phyloP scores from a whole-genome alignment of 805 yeast species.

The Clavispora fructus region DNA sequence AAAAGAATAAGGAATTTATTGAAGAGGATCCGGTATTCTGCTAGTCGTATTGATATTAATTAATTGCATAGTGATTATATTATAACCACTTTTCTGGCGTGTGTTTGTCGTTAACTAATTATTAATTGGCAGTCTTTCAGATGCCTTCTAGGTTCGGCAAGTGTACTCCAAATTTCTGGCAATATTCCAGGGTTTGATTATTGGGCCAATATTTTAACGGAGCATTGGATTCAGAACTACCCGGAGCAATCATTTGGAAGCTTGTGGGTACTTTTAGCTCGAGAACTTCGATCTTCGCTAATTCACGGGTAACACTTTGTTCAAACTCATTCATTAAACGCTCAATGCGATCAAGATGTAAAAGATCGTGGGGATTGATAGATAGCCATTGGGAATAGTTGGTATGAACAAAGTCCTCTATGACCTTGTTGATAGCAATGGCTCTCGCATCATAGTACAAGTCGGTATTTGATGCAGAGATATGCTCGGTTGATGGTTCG shows the following conservation, averaged over 20 bases:
- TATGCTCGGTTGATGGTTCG: constrained; percentile 12
- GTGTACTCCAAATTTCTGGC: constrained; percentile 20
- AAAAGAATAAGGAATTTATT: too few relatives aligned
- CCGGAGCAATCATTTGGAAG: constrained; percentile 22
- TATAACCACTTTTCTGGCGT: too few relatives aligned
- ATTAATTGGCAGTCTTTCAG: neutral
- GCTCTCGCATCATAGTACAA: constrained; percentile 29
- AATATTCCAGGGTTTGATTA: constrained; percentile 31
- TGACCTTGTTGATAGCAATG: constrained; percentile 30
- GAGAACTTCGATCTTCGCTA: constrained; percentile 7
- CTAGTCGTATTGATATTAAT: too few relatives aligned
- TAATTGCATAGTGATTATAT: too few relatives aligned
- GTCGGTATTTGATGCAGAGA: constrained; percentile 5
- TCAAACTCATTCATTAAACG: constrained; percentile 17
- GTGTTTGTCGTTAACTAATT: too few relatives aligned
- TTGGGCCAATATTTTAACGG: constrained; percentile 30
- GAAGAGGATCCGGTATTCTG: too few relatives aligned
- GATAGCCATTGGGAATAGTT: constrained; percentile 6
- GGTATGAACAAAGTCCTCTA: constrained; percentile 22
- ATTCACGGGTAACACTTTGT: constrained; percentile 16
- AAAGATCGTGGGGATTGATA: neutral
- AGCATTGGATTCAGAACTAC: constrained; percentile 17
- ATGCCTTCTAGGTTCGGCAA: constrained; percentile 8
- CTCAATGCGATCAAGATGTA: neutral
- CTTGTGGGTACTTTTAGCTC: constrained; percentile 17